Percentiles rank a stretch among this genome's conserved stretches.
Conservation (phyloP, 2,329 filamentous ascomycete genomes). For the Lecanicillium sp. region DNA sequence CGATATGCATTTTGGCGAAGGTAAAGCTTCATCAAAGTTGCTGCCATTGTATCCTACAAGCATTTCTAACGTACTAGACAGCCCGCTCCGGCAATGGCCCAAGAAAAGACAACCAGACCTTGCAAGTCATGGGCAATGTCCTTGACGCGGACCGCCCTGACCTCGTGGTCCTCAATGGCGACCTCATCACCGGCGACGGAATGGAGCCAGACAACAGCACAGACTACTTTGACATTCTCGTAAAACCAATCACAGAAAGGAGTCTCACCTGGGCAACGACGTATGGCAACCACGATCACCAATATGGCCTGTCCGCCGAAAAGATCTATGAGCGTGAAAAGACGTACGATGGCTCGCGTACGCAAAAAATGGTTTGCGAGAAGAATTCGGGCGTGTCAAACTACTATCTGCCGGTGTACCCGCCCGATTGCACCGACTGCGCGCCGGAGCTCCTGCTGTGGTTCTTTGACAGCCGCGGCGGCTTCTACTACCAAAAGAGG, state of each 20-base stretch:
- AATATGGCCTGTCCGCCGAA: conserved; percentile 9
- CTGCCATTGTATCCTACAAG: rapidly evolving
- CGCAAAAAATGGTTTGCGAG: conserved; percentile 14
- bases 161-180: conserved; percentile 47
- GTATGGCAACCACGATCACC: conserved; percentile 13
- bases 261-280: conserved; percentile 18
- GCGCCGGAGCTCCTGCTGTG: conserved; percentile 44
- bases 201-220: conserved; percentile 1
- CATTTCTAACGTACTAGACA: conserved; percentile 20
- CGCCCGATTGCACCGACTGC: conserved; percentile 23
- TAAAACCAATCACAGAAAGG: conserved; percentile 31
- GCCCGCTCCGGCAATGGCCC: conserved; percentile 38
- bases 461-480: conserved; percentile 63
- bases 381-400: conserved; percentile 28
- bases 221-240: conserved; percentile 7
- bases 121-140: conserved; percentile 48
- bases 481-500: conserved; percentile 35
- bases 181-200: conserved; percentile 8
- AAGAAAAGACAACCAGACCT: conserved; percentile 48
- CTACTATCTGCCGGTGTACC: conserved; percentile 34
- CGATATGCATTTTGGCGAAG: conserved; percentile 66
- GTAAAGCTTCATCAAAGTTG: conserved; percentile 32
- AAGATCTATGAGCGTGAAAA: conserved; percentile 17
- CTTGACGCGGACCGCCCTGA: conserved; percentile 49
- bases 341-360: conserved; percentile 15